Evolutionary conservation across 1,139 yeast species (phyloP).

Genomic region (Arxiozyma bovina): DNA sequence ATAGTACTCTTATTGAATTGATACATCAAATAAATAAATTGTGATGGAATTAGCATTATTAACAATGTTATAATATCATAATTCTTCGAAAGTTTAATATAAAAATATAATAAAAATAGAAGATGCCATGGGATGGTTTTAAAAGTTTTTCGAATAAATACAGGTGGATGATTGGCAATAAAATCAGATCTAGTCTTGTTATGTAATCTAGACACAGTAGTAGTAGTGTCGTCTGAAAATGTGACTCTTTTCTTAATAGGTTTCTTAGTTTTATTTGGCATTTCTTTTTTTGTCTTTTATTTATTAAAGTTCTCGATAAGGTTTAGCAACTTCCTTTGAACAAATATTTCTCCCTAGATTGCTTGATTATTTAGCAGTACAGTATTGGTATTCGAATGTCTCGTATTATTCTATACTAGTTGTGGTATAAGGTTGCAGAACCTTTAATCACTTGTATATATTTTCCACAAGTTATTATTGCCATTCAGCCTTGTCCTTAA

Average conservation of each 20-base stretch:
- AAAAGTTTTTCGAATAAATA: constrained; percentile 29
- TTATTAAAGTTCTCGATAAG: neutral
- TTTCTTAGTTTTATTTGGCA: constrained; percentile 21
- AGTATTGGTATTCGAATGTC: neutral
- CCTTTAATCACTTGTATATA: neutral
- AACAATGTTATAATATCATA: constrained; percentile 32
- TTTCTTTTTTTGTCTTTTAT: constrained; percentile 1
- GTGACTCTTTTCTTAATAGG: constrained; percentile 33
- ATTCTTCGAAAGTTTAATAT: constrained; percentile 30
- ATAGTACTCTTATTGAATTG: constrained; percentile 27
- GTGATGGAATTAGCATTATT: constrained; percentile 24
- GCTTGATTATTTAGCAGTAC: no score
- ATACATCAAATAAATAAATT: constrained; percentile 23
- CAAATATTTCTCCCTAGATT: neutral
- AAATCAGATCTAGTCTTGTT: constrained; percentile 21
- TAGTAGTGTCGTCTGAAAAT: constrained; percentile 32
- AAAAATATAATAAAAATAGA: constrained; percentile 34
- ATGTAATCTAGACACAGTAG: constrained; percentile 22
- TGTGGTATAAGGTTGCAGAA: neutral
- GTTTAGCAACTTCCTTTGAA: neutral
- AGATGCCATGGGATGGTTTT: constrained; percentile 44
- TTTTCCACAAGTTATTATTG: no score
- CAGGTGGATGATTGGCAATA: constrained; percentile 27
- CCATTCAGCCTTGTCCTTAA: neutral
- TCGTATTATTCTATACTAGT: no score